phyloP scores from a whole-genome alignment of 495 filamentous ascomycete genomes.

The Penicillium argentinense region DNA sequence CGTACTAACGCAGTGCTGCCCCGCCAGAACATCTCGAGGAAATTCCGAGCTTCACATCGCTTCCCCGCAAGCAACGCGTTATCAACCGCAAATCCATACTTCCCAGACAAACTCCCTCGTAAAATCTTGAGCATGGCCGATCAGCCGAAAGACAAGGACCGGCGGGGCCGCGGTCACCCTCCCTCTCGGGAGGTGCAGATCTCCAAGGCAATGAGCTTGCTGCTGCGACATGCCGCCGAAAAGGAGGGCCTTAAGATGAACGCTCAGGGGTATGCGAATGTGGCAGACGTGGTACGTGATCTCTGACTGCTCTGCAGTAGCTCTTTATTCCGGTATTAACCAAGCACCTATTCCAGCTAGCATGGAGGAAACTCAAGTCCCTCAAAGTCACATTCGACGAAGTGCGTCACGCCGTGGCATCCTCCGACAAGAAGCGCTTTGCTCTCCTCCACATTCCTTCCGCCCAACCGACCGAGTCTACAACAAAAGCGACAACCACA shows the following conservation, averaged over 20 bases:
- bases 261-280: slow-evolving; percentile 73
- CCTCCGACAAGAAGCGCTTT: slow-evolving; percentile 92
- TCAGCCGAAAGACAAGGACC: slow-evolving; percentile 8
- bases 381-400: slow-evolving; percentile 73
- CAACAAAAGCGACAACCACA: slow-evolving; percentile 12
- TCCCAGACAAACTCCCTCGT: background rate
- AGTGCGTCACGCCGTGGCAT: slow-evolving; percentile 65
- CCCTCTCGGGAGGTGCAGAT: slow-evolving; percentile 59
- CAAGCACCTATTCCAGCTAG: too few relatives aligned
- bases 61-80: background rate
- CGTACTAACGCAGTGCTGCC: background rate
- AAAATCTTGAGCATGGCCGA: background rate
- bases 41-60: background rate
- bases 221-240: slow-evolving; percentile 82
- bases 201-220: slow-evolving; percentile 75
- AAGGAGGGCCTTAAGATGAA: slow-evolving; percentile 76
- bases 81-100: background rate
- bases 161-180: slow-evolving; percentile 21
- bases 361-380: slow-evolving; percentile 66
- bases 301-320: background rate
- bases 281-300: slow-evolving; percentile 70
- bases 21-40: slow-evolving; percentile 9
- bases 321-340: too few relatives aligned
- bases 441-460: slow-evolving; percentile 51
- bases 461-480: slow-evolving; percentile 18